Conservation (phyloP, 2,329 filamentous ascomycete species). For the Lecanicillium sp. region DNA sequence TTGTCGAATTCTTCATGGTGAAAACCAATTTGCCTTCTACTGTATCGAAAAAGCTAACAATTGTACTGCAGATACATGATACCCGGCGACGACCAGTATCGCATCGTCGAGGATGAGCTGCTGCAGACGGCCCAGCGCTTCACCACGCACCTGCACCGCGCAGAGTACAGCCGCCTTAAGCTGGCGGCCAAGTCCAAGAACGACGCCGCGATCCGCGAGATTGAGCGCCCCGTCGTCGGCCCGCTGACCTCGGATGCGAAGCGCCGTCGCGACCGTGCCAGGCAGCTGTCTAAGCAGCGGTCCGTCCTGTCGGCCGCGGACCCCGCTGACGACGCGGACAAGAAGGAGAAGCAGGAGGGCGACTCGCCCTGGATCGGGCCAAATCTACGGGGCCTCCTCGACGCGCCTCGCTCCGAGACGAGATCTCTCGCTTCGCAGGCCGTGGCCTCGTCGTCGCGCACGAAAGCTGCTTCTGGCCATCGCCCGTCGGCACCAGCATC, state of each 20-base stretch:
- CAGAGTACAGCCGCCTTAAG: conserved; percentile 67
- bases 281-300: conserved; percentile 22
- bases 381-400: conserved; percentile 38
- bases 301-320: conserved; percentile 13
- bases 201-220: conserved; percentile 42
- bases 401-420: conserved; percentile 31
- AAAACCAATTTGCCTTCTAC: not conserved
- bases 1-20: not conserved
- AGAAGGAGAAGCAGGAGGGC: conserved; percentile 1
- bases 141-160: conserved; percentile 70
- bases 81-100: conserved; percentile 66
- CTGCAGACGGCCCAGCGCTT: conserved; percentile 60
- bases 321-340: not conserved
- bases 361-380: conserved; percentile 25
- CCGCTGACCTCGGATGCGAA: conserved; percentile 24
- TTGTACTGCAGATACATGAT: conserved; percentile 51
- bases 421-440: not conserved
- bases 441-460: not conserved
- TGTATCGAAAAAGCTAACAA: not conserved
- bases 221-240: conserved; percentile 46
- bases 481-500: not conserved
- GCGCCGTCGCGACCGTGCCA: conserved; percentile 18
- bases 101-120: conserved; percentile 83
- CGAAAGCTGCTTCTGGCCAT: conserved; percentile 18
- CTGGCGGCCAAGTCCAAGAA: conserved; percentile 48